A percentile compares a stretch with the other conserved stretches of the same genome.
phyloP scores from a whole-genome alignment of 306 rosid species.

The Ziziphus jujuba region DNA sequence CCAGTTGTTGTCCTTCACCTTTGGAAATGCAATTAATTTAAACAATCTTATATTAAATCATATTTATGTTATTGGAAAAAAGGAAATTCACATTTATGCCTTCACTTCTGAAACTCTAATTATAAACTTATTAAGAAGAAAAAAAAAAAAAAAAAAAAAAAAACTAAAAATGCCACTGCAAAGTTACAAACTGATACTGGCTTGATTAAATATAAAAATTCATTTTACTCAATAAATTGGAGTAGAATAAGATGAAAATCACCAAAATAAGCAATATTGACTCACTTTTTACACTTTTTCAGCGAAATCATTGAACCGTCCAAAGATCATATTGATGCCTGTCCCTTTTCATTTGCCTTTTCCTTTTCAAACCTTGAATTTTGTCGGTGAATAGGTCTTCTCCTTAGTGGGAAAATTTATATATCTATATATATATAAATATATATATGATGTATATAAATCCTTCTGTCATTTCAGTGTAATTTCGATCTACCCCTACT shows the following conservation, averaged over 20 bases:
- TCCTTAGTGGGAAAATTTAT: background rate
- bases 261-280: background rate
- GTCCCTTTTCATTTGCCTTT: constrained; percentile 1
- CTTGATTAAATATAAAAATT: no score
- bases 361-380: constrained; percentile 5
- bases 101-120: background rate
- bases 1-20: constrained; percentile 2
- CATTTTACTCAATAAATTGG: constrained; percentile 4
- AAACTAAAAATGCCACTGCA: background rate
- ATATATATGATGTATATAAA: no score
- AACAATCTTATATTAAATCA: background rate
- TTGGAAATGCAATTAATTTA: constrained; percentile 11
- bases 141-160: no score
- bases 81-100: no score
- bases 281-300: constrained; percentile 7
- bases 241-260: background rate
- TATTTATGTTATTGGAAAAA: no score
- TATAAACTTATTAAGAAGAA: no score
- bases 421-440: no score
- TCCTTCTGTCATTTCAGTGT: no score
- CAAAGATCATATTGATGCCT: constrained; percentile 11
- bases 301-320: constrained; percentile 33
- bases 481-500: no score
- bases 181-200: no score
- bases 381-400: constrained; percentile 26